Percentiles rank a stretch among this genome's conserved stretches.
Conservation (phyloP, 495 filamentous ascomycete species). For the Podospora comata region DNA sequence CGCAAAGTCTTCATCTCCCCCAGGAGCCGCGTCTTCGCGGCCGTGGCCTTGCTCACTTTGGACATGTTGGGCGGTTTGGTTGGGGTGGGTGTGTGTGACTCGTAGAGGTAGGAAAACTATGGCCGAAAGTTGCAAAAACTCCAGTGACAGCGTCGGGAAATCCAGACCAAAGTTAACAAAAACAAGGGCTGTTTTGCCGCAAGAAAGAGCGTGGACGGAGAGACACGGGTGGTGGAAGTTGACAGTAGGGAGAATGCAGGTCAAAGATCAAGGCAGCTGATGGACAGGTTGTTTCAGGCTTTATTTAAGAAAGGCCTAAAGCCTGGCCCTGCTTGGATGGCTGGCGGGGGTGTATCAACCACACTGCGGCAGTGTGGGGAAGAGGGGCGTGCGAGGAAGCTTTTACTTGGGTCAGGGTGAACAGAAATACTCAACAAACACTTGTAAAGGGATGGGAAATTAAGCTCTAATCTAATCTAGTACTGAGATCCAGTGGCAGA, state of each 20-base stretch:
- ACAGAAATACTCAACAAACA: not conserved
- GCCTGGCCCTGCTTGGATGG: not conserved
- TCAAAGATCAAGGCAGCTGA: not conserved
- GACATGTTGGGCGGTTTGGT: not conserved
- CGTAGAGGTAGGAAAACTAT: not conserved
- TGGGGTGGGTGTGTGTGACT: not conserved
- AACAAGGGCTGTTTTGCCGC: not conserved
- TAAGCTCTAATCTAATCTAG: no score
- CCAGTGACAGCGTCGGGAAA: not conserved
- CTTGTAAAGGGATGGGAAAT: not conserved
- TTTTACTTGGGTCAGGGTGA: not conserved
- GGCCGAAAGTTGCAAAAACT: not conserved
- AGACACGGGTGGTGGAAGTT: not conserved
- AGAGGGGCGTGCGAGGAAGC: not conserved
- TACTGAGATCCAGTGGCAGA: not conserved
- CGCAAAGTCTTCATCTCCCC: constrained; percentile 78
- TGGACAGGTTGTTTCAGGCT: not conserved
- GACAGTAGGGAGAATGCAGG: not conserved
- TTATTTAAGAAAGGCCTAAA: not conserved
- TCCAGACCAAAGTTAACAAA: not conserved
- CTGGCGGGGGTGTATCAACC: not conserved
- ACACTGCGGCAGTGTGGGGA: not conserved
- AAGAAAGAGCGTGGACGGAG: not conserved
- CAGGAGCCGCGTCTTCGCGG: constrained; percentile 80
- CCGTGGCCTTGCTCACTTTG: constrained; percentile 21